Base-by-base conservation (phyloP, 192 early-diverging fungal species). In the Gaertneriomyces semiglobifer region DNA sequence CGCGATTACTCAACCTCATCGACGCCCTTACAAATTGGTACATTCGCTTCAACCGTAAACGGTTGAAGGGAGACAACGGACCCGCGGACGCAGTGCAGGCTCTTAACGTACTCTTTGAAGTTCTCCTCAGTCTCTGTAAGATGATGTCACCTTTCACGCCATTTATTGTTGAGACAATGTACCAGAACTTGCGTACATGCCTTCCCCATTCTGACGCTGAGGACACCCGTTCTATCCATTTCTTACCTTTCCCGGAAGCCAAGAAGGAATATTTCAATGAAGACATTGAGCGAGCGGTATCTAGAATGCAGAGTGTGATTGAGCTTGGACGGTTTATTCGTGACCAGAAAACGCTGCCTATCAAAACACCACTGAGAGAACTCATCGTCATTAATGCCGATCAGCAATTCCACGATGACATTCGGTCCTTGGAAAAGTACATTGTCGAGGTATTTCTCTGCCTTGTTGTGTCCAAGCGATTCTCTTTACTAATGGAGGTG, bases 21-120 rank as follows among this genome's bases (percentile, higher is more conserved):
- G 96, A 99, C 75, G 81, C 89, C 44, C 83, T 99, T 59, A 99
- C 96, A 56, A 99, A 99, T 81, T 96, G 94, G 94, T 99, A 99
- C 77, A 86, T 99, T 61, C 89, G 95, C 53, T 95, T 96, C 83
- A 99, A 99, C 86, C 92, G 96, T 60, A 90, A 88, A 72, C 88
- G 96, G 59, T 77, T 99, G 71, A 99, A 99, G 79, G 95, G 95
- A 56, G 93, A 98, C 65, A 87, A 89, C 69, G 92, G 96, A 52
- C 60, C 85, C 5, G 93, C 91, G 58, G 95, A 98, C 60, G 86
- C 93, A 7, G 80, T 81, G 19, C 74, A 84, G 58, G 90, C 95
- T n/a, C 82, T 96, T 73, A 94, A 95, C 77, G 91, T 93, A 10
- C 86, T 99, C 63, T 98, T 89, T 75, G 96, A 99, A 78, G 93